Conservation (phyloP, 2,329 filamentous ascomycete genomes). For the Blastomyces emzantsi region DNA sequence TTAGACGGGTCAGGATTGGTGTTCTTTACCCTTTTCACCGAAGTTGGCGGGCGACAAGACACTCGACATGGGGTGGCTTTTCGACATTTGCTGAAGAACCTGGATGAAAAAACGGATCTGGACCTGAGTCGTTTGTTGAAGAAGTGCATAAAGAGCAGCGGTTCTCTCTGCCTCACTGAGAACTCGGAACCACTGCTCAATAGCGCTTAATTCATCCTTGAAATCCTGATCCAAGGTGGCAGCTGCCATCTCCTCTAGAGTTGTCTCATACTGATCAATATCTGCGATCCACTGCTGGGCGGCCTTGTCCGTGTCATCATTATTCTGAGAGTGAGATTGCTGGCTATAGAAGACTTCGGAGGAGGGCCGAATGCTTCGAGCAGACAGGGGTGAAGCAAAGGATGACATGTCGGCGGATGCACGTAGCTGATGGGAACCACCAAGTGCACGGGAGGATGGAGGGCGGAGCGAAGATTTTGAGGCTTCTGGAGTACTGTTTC, state of each 20-base stretch:
- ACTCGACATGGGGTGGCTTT: constrained; percentile 94
- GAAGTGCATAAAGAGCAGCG: constrained; percentile 83
- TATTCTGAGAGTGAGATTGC: constrained; percentile 56
- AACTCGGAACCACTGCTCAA: constrained; percentile 99
- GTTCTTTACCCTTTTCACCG: constrained; percentile 68
- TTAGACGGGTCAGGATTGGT: background rate
- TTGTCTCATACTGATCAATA: constrained; percentile 98
- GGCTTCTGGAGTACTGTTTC: constrained; percentile 94
- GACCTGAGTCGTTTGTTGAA: constrained; percentile 97
- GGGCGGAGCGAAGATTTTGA: constrained; percentile 73
- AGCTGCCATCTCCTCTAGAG: constrained; percentile 95
- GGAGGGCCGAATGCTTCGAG: constrained; percentile 76
- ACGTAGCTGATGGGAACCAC: constrained; percentile 74
- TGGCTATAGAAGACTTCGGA: constrained; percentile 89
- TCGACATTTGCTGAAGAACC: constrained; percentile 97
- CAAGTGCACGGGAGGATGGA: constrained; percentile 70
- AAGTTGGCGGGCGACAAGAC: constrained; percentile 92
- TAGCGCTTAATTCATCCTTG: constrained; percentile 97
- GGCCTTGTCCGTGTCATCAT: constrained; percentile 81
- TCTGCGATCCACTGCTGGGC: constrained; percentile 98
- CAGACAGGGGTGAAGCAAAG: constrained; percentile 61
- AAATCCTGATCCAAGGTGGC: constrained; percentile 99
- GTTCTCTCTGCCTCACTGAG: constrained; percentile 94
- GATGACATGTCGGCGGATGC: constrained; percentile 94
- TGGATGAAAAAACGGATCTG: constrained; percentile 99